These are phyloP conservation scores for Syncephalastrum contaminatum DNA, from an alignment of 371 early-diverging fungal species.

Conservation along the genomic window DNA sequence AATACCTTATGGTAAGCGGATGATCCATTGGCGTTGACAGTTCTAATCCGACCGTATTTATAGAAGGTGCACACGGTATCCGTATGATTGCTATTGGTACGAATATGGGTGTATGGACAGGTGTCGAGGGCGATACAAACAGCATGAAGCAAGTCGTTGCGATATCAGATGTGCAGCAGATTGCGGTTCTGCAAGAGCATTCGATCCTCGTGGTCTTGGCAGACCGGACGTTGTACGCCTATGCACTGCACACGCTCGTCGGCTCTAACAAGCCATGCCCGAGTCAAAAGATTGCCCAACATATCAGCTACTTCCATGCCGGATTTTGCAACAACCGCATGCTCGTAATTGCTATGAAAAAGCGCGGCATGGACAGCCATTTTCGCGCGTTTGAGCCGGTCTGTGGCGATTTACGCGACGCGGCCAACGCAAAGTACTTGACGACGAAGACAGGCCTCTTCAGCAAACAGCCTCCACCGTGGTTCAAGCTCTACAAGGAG, in stretches of 20 bases:
- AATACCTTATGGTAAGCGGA: conserved; percentile 52
- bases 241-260: conserved; percentile 59
- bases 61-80: conserved; percentile 44
- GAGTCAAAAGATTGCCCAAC: conserved; percentile 60
- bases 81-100: conserved; percentile 78
- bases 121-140: conserved; percentile 36
- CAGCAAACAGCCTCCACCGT: conserved; percentile 38
- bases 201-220: conserved; percentile 38
- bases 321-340: conserved; percentile 72
- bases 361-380: conserved; percentile 55
- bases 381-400: conserved; percentile 76
- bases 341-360: conserved; percentile 68
- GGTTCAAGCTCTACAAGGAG: conserved; percentile 71
- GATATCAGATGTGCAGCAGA: conserved; percentile 35
- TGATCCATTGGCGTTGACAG: neutral
- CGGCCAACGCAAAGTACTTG: conserved; percentile 50
- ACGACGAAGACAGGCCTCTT: conserved; percentile 44
- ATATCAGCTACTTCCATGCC: conserved; percentile 79
- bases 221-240: conserved; percentile 75
- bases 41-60: neutral
- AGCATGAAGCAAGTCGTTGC: conserved; percentile 30
- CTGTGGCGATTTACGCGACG: conserved; percentile 50
- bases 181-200: conserved; percentile 38
- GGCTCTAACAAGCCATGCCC: conserved; percentile 37
- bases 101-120: conserved; percentile 71